Base-by-base conservation (phyloP, 2,329 filamentous ascomycete genomes). In the Fusarium veterinarium region DNA sequence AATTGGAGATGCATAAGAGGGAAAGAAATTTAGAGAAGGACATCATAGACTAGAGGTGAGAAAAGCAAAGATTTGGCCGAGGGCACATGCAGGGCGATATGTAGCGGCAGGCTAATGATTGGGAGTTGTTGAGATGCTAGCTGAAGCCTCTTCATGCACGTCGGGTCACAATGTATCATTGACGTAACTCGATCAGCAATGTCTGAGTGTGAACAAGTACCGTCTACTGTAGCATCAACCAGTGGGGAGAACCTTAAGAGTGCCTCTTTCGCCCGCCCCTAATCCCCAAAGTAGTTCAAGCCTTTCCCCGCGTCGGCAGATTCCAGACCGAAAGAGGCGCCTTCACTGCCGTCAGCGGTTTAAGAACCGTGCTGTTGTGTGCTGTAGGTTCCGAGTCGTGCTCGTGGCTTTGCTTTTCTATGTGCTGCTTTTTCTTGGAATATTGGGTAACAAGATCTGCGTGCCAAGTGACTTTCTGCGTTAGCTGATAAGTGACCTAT, bases 61-160 rank as follows among this genome's bases (percentile, higher is more conserved):
- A 53, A 42, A 35, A 38, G 17, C 13, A 52, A 53, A 45, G 10
- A 28, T 6, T 57, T 65, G 49, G 40, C 40, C 25, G 41, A 69
- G 45, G 59, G 51, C 45, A 59, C 38, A 46, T 42, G 58, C 51
- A 57, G 44, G 48, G 28, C 11, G 40, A 57, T 20, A 69, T 69
- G 64, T 65, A 72, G 51, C 69, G 45, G 49, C 42, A 17, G 57
- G 51, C n/a, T 41, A 28, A 46, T 69, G 66, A 69, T 69, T 69
- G 66, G 66, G 48, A 64, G 58, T 42, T 25, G 25, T 31, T 28
- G 8, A n/a, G 41, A 61, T 67, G n/a, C 64, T 67, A 67, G 30
- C 7, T 13, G 44, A 60, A 73, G 65, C 65, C 70, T 48, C 48
- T 9, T 45, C 30, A 66, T 73, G 65, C 65, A 65, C 40, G 46